Percentiles rank a stretch among this genome's conserved stretches.
phyloP scores from a whole-genome alignment of 805 yeast genomes.

The Maudiozyma saulgeensis region DNA sequence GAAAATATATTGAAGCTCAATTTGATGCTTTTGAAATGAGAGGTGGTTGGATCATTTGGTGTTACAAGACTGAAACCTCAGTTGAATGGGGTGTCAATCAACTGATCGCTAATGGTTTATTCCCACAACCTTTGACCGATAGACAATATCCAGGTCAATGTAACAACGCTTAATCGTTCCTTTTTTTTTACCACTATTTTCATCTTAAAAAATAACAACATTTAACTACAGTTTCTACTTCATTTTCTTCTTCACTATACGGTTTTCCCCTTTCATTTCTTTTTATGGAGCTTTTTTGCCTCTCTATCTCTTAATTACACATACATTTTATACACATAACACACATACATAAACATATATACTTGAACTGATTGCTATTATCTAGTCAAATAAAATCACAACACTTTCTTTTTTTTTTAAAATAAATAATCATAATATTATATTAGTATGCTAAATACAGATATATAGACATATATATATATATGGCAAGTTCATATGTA shows the following conservation, averaged over 20 bases:
- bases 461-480: no score
- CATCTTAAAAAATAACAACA: no score
- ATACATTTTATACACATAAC: not conserved
- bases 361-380: no score
- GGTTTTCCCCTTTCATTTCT: not conserved
- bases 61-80: slow-evolving; percentile 78
- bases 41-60: slow-evolving; percentile 90
- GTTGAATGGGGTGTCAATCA: slow-evolving; percentile 78
- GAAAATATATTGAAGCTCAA: slow-evolving; percentile 81
- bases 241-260: not conserved
- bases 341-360: not conserved
- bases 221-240: no score
- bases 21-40: slow-evolving; percentile 70
- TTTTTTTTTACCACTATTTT: no score
- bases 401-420: no score
- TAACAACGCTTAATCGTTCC: slow-evolving; percentile 5
- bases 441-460: no score
- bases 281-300: no score
- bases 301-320: not conserved
- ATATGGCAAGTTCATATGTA: no score
- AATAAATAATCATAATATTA: no score
- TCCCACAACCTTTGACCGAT: slow-evolving; percentile 71
- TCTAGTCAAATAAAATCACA: no score
- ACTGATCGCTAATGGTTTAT: slow-evolving; percentile 47
- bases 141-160: slow-evolving; percentile 69